These are phyloP conservation scores for Cymbopogon flexuosus DNA, from an alignment of 202 grass and related monocot species.

Conservation along the genomic window DNA sequence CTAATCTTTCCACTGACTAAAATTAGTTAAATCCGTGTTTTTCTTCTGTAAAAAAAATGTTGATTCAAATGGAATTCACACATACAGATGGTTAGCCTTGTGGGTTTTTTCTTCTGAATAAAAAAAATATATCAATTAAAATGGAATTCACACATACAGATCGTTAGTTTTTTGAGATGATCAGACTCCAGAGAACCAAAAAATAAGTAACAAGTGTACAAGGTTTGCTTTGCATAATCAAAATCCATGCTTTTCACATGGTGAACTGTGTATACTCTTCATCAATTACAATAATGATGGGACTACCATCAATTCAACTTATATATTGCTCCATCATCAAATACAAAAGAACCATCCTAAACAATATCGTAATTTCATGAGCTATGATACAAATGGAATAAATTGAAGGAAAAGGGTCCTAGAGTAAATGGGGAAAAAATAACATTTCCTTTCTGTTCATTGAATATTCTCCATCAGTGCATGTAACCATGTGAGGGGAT, in stretches of 20 bases:
- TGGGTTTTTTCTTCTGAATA: too few relatives aligned
- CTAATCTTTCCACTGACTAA: background rate
- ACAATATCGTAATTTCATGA: constrained; percentile 44
- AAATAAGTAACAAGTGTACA: constrained; percentile 22
- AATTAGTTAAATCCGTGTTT: background rate
- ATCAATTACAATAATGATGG: constrained; percentile 49
- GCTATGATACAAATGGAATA: constrained; percentile 83
- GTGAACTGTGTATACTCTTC: constrained; percentile 40
- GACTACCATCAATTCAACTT: constrained; percentile 43
- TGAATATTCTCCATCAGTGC: constrained; percentile 34
- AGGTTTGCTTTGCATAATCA: constrained; percentile 28
- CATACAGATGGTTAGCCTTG: background rate
- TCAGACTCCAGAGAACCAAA: background rate
- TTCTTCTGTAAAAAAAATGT: background rate
- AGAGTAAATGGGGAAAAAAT: constrained; percentile 36
- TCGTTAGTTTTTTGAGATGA: background rate
- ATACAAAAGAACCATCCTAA: constrained; percentile 46
- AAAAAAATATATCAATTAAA: too few relatives aligned
- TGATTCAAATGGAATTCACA: background rate
- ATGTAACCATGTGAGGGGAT: constrained; percentile 13
- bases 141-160: too few relatives aligned
- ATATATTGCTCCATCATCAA: constrained; percentile 53
- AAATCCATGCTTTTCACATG: constrained; percentile 41
- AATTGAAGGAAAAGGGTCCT: constrained; percentile 38
- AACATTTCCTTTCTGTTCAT: constrained; percentile 36